Base-by-base conservation (phyloP, 495 filamentous ascomycete species). In the Xylaria castorea region DNA sequence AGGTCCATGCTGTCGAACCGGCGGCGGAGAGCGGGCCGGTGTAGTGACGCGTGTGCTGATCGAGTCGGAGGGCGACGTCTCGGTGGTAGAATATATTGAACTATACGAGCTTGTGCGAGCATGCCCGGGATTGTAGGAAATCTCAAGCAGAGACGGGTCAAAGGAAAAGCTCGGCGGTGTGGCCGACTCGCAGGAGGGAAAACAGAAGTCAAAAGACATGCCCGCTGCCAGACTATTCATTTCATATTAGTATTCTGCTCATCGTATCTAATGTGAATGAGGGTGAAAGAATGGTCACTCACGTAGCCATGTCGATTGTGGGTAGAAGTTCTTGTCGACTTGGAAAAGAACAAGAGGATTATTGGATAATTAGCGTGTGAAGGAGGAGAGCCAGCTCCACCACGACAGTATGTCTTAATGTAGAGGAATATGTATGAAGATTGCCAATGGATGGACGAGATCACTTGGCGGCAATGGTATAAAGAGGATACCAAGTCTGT, bases 41-140 rank as follows among this genome's bases (percentile, higher is more conserved):
- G 92, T 95, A 64, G 92, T 95, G 69, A 87, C 83, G 70, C 87
- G 84, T 32, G 93, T 95, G 82, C 88, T 85, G 53, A 82, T 73
- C 48, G 90, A 89, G 74, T 92, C 93, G 81, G 91, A 92, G 69
- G 94, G 92, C 73, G 94, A 95, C 53, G 92, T 93, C 79, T 93
- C 89, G 73, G 88, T 84, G 20, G 89, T 91, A 62, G 85, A 87
- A 75, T 82, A 87, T 74, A 80, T 85, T 68, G 86, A 88, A 71
- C 82, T 80, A 79, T 88, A 83, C 68, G 87, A 90, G 79, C 80
- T 81, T 78, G 84, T 85, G 77, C 85, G 84, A 80, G 80, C 74
- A 73, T 86, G 85, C 79, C 82, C 80, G 58, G 79, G 80, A 73
- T 82, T 82, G 79, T 80, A 86, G 60, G 80, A 78, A 71, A 84